Percentiles rank a stretch among this genome's conserved stretches.
Conservation (phyloP, 345 rosid genomes). For the Gossypium sturtianum region DNA sequence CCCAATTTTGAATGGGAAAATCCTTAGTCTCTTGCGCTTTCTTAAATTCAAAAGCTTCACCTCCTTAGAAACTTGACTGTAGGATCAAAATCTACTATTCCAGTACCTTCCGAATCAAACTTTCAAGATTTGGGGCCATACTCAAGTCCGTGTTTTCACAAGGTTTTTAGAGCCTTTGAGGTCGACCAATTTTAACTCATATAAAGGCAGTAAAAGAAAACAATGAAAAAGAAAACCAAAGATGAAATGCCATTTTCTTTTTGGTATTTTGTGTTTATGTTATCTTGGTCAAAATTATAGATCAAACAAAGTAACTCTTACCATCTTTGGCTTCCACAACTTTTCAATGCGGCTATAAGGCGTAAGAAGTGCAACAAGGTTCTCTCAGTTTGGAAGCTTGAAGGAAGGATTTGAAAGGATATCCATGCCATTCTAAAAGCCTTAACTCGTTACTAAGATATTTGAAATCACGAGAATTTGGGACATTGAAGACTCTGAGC, state of each 20-base stretch:
- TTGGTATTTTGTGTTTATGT: neutral
- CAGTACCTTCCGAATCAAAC: conserved; percentile 13
- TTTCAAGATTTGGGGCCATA: conserved; percentile 21
- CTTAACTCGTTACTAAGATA: conserved; percentile 24
- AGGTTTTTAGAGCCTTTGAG: conserved; percentile 22
- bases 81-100: conserved; percentile 18
- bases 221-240: too few relatives aligned
- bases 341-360: conserved; percentile 22
- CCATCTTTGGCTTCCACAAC: conserved; percentile 26
- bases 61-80: conserved; percentile 19
- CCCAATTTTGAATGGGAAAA: conserved; percentile 13
- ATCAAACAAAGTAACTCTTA: neutral
- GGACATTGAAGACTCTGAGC: conserved; percentile 12
- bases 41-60: conserved; percentile 19
- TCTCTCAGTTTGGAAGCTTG: conserved; percentile 20
- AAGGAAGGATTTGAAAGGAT: conserved; percentile 22
- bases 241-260: neutral
- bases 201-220: conserved; percentile 7
- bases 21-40: conserved; percentile 15
- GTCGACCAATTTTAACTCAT: conserved; percentile 9
- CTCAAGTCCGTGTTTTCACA: conserved; percentile 22
- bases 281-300: neutral
- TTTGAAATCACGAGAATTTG: neutral
- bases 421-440: conserved; percentile 32
- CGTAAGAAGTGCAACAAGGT: conserved; percentile 28